phyloP scores from a whole-genome alignment of 2,329 filamentous ascomycete species.

The Ophiostoma sp. region DNA sequence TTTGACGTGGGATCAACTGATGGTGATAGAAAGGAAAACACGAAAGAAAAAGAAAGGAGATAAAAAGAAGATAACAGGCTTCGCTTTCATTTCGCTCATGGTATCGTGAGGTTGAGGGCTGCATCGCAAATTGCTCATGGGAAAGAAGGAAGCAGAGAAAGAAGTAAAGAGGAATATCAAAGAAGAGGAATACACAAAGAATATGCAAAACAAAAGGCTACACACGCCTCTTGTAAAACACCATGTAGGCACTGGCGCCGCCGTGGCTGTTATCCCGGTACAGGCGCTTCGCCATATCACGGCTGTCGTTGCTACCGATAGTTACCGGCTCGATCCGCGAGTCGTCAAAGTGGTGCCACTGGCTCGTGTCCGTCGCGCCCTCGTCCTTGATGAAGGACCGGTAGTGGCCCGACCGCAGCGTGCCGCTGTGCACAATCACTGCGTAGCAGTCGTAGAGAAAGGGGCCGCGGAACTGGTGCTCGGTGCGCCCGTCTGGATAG shows the following conservation, averaged over 20 bases:
- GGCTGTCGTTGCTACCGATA: slow-evolving; percentile 28
- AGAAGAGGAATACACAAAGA: neutral
- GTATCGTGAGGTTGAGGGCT: slow-evolving; percentile 17
- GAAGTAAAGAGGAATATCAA: neutral
- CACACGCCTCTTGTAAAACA: slow-evolving; percentile 28
- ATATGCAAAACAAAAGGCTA: neutral
- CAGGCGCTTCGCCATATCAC: slow-evolving; percentile 27
- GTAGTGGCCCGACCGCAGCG: slow-evolving; percentile 72
- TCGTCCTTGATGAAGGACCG: slow-evolving; percentile 62
- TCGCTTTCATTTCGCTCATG: slow-evolving; percentile 15
- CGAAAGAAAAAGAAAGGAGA: neutral
- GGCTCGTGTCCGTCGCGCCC: slow-evolving; percentile 31
- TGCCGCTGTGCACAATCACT: slow-evolving; percentile 71
- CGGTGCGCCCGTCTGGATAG: slow-evolving; percentile 38
- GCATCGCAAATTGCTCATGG: neutral
- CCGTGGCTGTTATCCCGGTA: slow-evolving; percentile 26
- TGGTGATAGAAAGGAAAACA: neutral
- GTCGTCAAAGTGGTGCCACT: slow-evolving; percentile 51
- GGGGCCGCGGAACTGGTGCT: slow-evolving; percentile 42
- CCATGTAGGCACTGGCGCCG: slow-evolving; percentile 28
- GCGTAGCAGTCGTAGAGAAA: slow-evolving; percentile 82
- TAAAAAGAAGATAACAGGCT: neutral
- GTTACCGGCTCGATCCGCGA: slow-evolving; percentile 26
- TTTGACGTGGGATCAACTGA: neutral
- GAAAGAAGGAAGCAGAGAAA: slow-evolving; percentile 4